These are phyloP conservation scores for Penicillium ochrochloron DNA, from an alignment of 495 filamentous ascomycete species.

Conservation along the genomic window DNA sequence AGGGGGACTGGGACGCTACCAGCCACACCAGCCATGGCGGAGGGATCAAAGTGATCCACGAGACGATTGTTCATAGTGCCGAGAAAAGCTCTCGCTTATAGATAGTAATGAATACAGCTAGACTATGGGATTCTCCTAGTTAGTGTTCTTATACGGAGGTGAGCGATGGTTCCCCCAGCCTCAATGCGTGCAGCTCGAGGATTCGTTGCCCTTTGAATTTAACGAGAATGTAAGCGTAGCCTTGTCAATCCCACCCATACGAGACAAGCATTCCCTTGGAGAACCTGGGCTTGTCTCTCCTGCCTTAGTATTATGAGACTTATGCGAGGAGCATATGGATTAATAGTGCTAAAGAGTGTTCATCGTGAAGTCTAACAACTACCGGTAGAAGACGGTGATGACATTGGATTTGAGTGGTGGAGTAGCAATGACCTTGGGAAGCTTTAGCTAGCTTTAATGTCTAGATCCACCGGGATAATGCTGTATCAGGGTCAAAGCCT, in stretches of 20 bases:
- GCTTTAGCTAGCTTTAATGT: background rate
- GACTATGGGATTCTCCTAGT: background rate
- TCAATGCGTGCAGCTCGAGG: background rate
- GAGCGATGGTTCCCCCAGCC: background rate
- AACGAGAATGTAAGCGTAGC: background rate
- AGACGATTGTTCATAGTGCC: conserved; percentile 36
- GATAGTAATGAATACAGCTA: background rate
- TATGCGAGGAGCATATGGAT: background rate
- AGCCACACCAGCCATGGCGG: conserved; percentile 33
- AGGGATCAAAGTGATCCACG: conserved; percentile 36
- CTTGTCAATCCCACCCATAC: background rate
- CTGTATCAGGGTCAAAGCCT: conserved; percentile 6
- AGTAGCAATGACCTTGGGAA: background rate
- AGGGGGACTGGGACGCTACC: conserved; percentile 31
- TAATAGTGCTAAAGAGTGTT: background rate
- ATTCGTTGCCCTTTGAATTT: background rate
- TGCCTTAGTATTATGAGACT: background rate
- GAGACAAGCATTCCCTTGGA: background rate
- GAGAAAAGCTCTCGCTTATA: conserved; percentile 23
- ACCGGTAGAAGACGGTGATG: background rate
- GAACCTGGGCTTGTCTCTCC: background rate
- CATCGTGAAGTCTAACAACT: background rate
- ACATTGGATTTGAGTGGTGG: background rate
- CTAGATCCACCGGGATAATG: conserved; percentile 20
- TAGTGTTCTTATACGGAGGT: background rate